Conservation (phyloP, 495 filamentous ascomycete genomes). For the Sporormia fimetaria region DNA sequence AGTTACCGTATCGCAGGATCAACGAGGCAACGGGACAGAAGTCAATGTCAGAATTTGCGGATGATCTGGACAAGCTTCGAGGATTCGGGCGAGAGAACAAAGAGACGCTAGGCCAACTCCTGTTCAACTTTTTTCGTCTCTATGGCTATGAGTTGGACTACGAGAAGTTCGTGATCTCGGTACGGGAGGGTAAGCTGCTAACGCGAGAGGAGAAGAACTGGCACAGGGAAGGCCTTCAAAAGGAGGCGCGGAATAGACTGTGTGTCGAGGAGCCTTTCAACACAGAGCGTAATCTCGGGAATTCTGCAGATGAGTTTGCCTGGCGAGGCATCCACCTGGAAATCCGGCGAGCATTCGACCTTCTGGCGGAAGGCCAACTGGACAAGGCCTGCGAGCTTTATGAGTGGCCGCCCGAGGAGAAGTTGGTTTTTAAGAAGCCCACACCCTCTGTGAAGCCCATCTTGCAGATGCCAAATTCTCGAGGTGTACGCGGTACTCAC, state of each 20-base stretch:
- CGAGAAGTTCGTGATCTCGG: constrained; percentile 69
- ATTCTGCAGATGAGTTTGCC: constrained; percentile 89
- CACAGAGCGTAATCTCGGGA: constrained; percentile 80
- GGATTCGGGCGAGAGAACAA: constrained; percentile 71
- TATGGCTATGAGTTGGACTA: constrained; percentile 92
- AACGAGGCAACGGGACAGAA: constrained; percentile 46
- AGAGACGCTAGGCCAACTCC: constrained; percentile 66
- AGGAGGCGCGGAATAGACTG: constrained; percentile 49
- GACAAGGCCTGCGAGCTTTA: constrained; percentile 74
- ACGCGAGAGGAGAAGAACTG: constrained; percentile 79
- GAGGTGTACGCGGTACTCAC: too few relatives aligned
- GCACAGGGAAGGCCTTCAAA: constrained; percentile 55
- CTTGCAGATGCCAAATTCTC: too few relatives aligned
- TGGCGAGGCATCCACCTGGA: constrained; percentile 85
- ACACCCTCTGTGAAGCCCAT: constrained; percentile 48
- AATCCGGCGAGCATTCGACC: constrained; percentile 73
- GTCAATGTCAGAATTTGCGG: constrained; percentile 59
- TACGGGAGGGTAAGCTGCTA: constrained; percentile 72
- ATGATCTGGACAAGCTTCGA: constrained; percentile 61
- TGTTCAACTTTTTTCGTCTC: constrained; percentile 90
- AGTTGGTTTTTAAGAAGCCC: constrained; percentile 64
- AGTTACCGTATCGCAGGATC: constrained; percentile 53
- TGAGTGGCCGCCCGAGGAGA: constrained; percentile 73
- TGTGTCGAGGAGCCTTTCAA: constrained; percentile 98
- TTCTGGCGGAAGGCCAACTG: constrained; percentile 58